phyloP scores from a whole-genome alignment of 768 basidiomycete genomes.

The Lactifluus volemus region DNA sequence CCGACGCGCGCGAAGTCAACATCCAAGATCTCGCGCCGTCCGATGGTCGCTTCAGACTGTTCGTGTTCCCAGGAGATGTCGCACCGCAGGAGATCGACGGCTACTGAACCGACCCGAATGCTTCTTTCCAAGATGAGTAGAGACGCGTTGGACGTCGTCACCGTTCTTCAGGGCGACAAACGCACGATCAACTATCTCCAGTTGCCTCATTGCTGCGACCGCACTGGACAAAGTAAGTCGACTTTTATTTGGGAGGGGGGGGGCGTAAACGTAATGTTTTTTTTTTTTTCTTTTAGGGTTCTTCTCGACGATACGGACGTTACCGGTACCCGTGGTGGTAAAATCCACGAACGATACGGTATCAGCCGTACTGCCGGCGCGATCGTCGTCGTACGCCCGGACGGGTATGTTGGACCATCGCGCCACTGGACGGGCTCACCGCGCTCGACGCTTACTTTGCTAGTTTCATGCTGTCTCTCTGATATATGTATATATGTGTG shows the following conservation, averaged over 20 bases:
- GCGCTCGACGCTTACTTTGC: slow-evolving; percentile 41
- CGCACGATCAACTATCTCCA: slow-evolving; percentile 26
- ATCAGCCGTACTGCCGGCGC: slow-evolving; percentile 36
- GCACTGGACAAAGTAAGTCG: slow-evolving; percentile 37
- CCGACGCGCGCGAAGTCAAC: slow-evolving; percentile 39
- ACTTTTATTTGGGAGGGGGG: no score
- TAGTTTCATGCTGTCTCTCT: slow-evolving; percentile 30
- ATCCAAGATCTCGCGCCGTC: slow-evolving; percentile 42
- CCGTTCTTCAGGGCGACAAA: slow-evolving; percentile 27
- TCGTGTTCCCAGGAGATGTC: slow-evolving; percentile 32
- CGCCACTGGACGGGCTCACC: slow-evolving; percentile 36
- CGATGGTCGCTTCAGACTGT: slow-evolving; percentile 41
- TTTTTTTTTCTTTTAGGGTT: slow-evolving; percentile 32
- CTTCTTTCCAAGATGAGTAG: slow-evolving; percentile 19
- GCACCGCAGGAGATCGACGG: slow-evolving; percentile 25
- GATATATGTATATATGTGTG: neutral
- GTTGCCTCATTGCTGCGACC: slow-evolving; percentile 29
- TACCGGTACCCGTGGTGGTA: slow-evolving; percentile 37
- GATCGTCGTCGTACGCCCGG: slow-evolving; percentile 50
- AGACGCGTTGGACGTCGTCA: slow-evolving; percentile 27
- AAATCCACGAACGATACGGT: slow-evolving; percentile 50
- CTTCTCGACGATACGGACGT: slow-evolving; percentile 49
- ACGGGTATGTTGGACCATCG: slow-evolving; percentile 55
- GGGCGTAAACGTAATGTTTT: no score
- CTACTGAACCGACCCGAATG: slow-evolving; percentile 23